Percentiles rank a stretch among this genome's conserved stretches.
These are phyloP conservation scores for Trifolium repens DNA, from an alignment of 306 rosid genomes.

Conservation along the genomic window DNA sequence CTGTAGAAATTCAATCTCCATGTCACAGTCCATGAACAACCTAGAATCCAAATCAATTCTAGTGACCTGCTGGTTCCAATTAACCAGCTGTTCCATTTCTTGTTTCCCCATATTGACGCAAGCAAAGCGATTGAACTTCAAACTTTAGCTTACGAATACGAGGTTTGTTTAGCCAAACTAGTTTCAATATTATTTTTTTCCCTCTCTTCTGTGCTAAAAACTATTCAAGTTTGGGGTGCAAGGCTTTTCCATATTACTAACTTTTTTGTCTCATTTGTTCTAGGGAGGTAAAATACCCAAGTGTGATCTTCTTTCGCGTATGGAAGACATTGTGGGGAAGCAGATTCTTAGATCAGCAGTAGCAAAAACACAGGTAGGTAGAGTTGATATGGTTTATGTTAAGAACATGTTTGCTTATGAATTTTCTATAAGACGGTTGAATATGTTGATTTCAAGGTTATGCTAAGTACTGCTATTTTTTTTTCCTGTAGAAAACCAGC, in stretches of 20 bases:
- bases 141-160: constrained; percentile 62
- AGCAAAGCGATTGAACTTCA: constrained; percentile 81
- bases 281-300: constrained; percentile 80
- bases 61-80: constrained; percentile 69
- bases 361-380: constrained; percentile 58
- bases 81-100: constrained; percentile 68
- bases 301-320: constrained; percentile 69
- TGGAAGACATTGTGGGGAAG: constrained; percentile 79
- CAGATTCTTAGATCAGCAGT: constrained; percentile 85
- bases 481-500: no score
- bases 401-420: background rate
- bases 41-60: constrained; percentile 57
- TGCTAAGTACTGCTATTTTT: constrained; percentile 18
- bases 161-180: constrained; percentile 52
- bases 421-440: constrained; percentile 6
- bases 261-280: constrained; percentile 37
- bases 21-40: constrained; percentile 62
- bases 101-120: constrained; percentile 74
- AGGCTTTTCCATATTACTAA: constrained; percentile 39
- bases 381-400: constrained; percentile 24
- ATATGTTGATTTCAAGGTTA: constrained; percentile 5
- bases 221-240: background rate
- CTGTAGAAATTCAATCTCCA: constrained; percentile 63
- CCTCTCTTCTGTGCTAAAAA: background rate
- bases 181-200: constrained; percentile 1